Evolutionary conservation across 208 protist species (phyloP).

Genomic region (Trypanosoma theileri): DNA sequence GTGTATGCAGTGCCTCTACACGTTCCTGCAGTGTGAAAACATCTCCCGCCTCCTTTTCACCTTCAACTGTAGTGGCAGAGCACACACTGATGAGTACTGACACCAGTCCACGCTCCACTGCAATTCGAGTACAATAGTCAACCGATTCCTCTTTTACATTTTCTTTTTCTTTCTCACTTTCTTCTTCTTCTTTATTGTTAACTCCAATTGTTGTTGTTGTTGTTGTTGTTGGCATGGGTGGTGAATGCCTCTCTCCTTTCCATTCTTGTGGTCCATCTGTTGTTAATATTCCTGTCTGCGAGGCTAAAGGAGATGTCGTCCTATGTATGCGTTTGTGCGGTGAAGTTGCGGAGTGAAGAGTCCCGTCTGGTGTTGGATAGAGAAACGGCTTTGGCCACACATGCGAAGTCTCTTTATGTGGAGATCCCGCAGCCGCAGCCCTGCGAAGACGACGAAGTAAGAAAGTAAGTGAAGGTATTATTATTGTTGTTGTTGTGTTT

Average conservation of each 20-base stretch:
- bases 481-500: background rate
- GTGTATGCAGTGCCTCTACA: conserved; percentile 12
- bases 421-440: background rate
- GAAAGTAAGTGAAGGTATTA: background rate
- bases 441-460: background rate
- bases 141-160: too few species aligned
- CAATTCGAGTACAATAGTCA: background rate
- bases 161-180: background rate
- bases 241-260: background rate
- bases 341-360: conserved; percentile 4
- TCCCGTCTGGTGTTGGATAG: conserved; percentile 13
- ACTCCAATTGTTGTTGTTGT: background rate
- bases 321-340: background rate
- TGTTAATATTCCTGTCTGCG: background rate
- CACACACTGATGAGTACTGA: background rate
- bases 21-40: conserved; percentile 13
- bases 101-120: conserved; percentile 5
- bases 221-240: background rate
- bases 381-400: conserved; percentile 7
- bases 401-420: background rate
- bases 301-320: background rate
- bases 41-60: background rate
- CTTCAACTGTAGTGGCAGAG: background rate
- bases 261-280: background rate
- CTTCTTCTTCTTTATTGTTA: background rate